Percentiles rank a stretch among this genome's conserved stretches.
phyloP scores from a whole-genome alignment of 495 filamentous ascomycete genomes.

The Hyaloscypha bicolor region DNA sequence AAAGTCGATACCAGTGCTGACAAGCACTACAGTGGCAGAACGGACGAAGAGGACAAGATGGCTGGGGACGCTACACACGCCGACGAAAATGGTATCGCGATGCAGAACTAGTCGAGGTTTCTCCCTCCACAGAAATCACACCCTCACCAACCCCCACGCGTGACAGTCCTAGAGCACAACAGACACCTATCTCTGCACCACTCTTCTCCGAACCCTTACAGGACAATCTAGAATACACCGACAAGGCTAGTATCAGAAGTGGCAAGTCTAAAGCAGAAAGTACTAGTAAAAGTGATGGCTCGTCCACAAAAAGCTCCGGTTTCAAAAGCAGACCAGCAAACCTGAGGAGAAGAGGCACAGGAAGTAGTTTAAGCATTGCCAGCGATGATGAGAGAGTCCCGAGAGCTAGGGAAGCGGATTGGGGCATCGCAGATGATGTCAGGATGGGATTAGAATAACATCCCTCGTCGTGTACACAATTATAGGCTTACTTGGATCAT shows the following conservation, averaged over 20 bases:
- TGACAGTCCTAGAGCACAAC: conserved; percentile 15
- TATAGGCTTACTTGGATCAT: not conserved
- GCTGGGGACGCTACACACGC: conserved; percentile 94
- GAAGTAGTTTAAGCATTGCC: conserved; percentile 33
- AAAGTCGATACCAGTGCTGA: conserved; percentile 7
- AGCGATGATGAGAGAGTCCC: conserved; percentile 40
- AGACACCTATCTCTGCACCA: conserved; percentile 6
- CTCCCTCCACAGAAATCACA: conserved; percentile 44
- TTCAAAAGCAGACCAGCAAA: conserved; percentile 24
- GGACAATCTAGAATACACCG: conserved; percentile 19
- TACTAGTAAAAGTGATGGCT: conserved; percentile 21
- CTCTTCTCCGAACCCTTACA: not conserved
- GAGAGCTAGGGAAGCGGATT: conserved; percentile 51
- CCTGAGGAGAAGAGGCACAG: conserved; percentile 24
- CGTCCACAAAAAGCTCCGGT: conserved; percentile 21
- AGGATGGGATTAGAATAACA: conserved; percentile 52
- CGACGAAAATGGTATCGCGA: conserved; percentile 95
- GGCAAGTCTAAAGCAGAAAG: conserved; percentile 4
- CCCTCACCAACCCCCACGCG: conserved; percentile 39
- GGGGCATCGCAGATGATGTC: conserved; percentile 59
- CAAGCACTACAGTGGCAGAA: conserved; percentile 75
- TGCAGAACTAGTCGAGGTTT: conserved; percentile 86
- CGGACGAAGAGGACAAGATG: conserved; percentile 82
- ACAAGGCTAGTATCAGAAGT: conserved; percentile 22
- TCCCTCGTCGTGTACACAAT: not conserved